Base-by-base conservation (phyloP, 768 basidiomycete genomes). In the Boletus coccyginus region DNA sequence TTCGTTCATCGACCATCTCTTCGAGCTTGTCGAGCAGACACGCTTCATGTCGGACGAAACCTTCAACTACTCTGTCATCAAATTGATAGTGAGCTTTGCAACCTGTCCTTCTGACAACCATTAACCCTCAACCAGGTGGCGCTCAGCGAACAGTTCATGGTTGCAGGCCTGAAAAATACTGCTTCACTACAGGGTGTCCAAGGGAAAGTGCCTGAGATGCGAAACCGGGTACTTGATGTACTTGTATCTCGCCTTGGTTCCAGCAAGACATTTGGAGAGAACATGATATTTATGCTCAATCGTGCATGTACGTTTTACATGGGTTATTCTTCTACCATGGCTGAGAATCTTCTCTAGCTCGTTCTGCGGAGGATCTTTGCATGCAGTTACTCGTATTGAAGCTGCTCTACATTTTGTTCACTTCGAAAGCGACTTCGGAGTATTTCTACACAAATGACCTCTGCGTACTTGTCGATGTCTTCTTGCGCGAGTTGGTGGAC, bases 401-500 rank as follows among this genome's bases (percentile, higher is more conserved):
- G 72, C 81, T 98, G 40, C 81, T 99, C 3, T 99, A 96, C 69
- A 82, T 98, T 8, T 81, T 99, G 11, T 98, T 98, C 70, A 96
- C 94, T 16, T 97, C 92, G 3, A 86, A 87, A 59, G 92, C 88
- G 33, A 94, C 94, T 12, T 87, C 88, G 7, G 94, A 98, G 70
- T 98, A 93, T 70, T 98, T 99, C 67, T 99, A 97, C 73, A 98
- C 94, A 16, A 99, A 99, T 66, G 97, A 99, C 65, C 78, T 99
- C 33, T 84, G 92, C 63, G 97, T 99, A 5, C 78, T 99, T 14
- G 93, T 99, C 13, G 97, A 99, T 64, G 97, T 99, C 1, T 98
- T 99, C 65, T 79, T 99, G n/a, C 85, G 97, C 39, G 96, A 98
- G 69, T 75, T 99, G 47, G 83, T 84, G 14, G 89, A 99, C 69